Evolutionary conservation across 805 yeast genomes (phyloP), one percentile per base, ranked within the genome.

Genomic region (Sugiyamaella chiloensis): DNA sequence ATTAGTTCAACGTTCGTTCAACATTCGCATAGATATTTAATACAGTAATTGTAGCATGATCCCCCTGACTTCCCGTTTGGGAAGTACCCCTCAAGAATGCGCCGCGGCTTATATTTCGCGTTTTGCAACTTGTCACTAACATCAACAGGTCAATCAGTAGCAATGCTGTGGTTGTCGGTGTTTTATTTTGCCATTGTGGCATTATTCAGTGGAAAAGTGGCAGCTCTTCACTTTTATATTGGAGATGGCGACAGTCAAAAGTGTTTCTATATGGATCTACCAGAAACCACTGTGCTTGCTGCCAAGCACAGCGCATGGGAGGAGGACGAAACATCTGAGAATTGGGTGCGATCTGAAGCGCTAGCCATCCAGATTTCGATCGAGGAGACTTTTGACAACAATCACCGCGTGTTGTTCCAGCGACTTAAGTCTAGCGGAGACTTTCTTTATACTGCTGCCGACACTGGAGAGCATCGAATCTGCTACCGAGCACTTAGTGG

Each of bases 181-280:
- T 32, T 32, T 36, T 44, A 19, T 29, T 29, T 30, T 23, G 42
- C 43, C 14, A 31, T 55, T 35, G 30, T 56, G 32, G 47, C 52
- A 42, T 40, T 54, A 35, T 46, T 53, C 16, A 40, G 48, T 23
- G 40, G 52, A n/a, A 54, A 52, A 7, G 65, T 48, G 11, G 37
- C 57, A 20, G 87, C 80, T 0, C 71, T 90, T 50, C 96, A 93
- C 65, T 81, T 88, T 64, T 90, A 88, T 64, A 70, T 87, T 45
- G 79, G 79, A 9, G 83, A 90, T 1, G 89, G 83, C 26, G 85
- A 85, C 55, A 75, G 80, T 37, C 65, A 65, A 41, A 80, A 80
- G 57, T 93, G 98, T 67, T 91, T 91, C 65, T 84, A 70, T 60
- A 93, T 90, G 62, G 95, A 85, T 52, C 72, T 91, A 51, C 81